Percentiles rank a stretch among this genome's conserved stretches.
Conservation (phyloP, 2,329 filamentous ascomycete species). For the Emydomyces testavorans region DNA sequence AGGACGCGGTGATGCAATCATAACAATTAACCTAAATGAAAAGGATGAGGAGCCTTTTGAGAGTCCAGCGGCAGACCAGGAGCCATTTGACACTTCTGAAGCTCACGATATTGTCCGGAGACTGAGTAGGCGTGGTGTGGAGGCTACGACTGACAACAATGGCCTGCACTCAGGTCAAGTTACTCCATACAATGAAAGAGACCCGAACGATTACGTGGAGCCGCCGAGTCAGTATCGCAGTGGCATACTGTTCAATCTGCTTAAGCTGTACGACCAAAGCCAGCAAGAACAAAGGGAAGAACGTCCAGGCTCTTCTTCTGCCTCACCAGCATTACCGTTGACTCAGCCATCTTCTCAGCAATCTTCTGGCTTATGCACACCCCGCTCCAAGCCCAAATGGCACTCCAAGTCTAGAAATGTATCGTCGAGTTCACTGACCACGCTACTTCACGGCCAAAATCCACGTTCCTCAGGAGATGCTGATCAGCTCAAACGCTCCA, state of each 20-base stretch:
- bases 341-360: slow-evolving; percentile 14
- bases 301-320: slow-evolving; percentile 18
- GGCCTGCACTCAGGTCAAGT: slow-evolving; percentile 24
- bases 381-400: slow-evolving; percentile 23
- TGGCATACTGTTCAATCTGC: slow-evolving; percentile 59
- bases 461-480: neutral
- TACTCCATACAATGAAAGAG: slow-evolving; percentile 29
- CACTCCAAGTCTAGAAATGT: slow-evolving; percentile 31
- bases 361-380: neutral
- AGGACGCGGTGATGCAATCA: neutral
- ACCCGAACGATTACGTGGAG: slow-evolving; percentile 49
- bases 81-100: neutral
- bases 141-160: neutral
- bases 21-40: neutral
- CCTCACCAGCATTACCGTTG: neutral
- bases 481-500: slow-evolving; percentile 27
- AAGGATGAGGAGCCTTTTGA: neutral
- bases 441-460: slow-evolving; percentile 14
- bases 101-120: slow-evolving; percentile 2
- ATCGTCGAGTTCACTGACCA: slow-evolving; percentile 27
- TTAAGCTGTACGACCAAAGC: slow-evolving; percentile 55
- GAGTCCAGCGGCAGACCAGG: neutral
- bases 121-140: neutral
- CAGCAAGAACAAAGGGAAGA: slow-evolving; percentile 24
- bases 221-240: slow-evolving; percentile 55